Evolutionary conservation across 1,139 yeast genomes (phyloP).

Genomic region (Wickerhamiella infanticola): DNA sequence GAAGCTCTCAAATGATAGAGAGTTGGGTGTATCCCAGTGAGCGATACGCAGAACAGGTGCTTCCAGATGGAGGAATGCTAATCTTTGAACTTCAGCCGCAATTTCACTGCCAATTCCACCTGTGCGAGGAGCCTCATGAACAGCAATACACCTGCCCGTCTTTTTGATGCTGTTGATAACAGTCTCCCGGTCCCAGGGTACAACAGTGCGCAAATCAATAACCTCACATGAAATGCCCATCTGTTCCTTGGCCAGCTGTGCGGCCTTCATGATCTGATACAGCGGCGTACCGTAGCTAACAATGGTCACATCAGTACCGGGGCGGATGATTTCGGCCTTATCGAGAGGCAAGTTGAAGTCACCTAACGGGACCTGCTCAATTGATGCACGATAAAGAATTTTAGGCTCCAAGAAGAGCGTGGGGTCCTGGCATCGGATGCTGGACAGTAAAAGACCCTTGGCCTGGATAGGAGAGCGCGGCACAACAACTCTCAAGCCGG

Average conservation of each 20-base stretch:
- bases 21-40: constrained; percentile 25
- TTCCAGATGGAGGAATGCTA: constrained; percentile 22
- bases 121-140: constrained; percentile 24
- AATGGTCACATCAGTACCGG: constrained; percentile 22
- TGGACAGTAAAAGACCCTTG: constrained; percentile 22
- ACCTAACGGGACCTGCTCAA: constrained; percentile 23
- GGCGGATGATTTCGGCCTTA: constrained; percentile 21
- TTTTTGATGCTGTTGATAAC: constrained; percentile 21
- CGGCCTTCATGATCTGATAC: constrained; percentile 22
- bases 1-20: constrained; percentile 22
- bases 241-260: constrained; percentile 19
- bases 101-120: constrained; percentile 24
- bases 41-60: constrained; percentile 24
- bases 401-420: constrained; percentile 27
- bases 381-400: constrained; percentile 23
- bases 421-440: constrained; percentile 23
- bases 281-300: constrained; percentile 25
- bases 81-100: constrained; percentile 24
- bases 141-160: constrained; percentile 23
- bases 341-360: constrained; percentile 24
- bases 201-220: constrained; percentile 23
- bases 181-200: constrained; percentile 26
- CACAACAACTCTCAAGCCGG: constrained; percentile 24
- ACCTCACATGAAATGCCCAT: constrained; percentile 23
- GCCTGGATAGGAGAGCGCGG: constrained; percentile 27